Evolutionary conservation across 2,329 filamentous ascomycete genomes (phyloP).

Genomic region (Biscogniauxia sp.): DNA sequence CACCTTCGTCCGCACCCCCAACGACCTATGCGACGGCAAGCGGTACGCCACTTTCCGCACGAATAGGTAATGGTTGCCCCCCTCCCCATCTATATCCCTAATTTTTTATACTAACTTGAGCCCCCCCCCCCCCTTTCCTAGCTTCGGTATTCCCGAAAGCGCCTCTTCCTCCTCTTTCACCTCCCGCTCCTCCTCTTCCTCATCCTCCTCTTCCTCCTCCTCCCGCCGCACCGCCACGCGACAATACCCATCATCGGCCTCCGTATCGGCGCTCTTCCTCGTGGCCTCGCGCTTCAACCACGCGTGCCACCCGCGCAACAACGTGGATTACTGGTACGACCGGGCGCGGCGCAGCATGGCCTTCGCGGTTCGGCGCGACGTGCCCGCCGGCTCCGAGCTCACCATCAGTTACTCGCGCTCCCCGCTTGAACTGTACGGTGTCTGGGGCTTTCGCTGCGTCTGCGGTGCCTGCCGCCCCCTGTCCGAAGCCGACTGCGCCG

Average conservation of each 20-base stretch:
- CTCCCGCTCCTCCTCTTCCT: no score
- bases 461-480: slow-evolving; percentile 44
- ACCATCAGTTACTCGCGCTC: slow-evolving; percentile 48
- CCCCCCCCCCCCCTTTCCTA: no score
- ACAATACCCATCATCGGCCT: not conserved
- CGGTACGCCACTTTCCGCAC: slow-evolving; percentile 42
- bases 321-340: slow-evolving; percentile 45
- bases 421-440: slow-evolving; percentile 37
- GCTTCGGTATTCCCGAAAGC: no score
- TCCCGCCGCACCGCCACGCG: not conserved
- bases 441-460: slow-evolving; percentile 52
- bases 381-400: slow-evolving; percentile 47
- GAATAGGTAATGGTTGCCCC: slow-evolving; percentile 42
- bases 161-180: not conserved
- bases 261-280: slow-evolving; percentile 43
- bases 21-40: slow-evolving; percentile 18
- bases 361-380: slow-evolving; percentile 37
- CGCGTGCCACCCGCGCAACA: slow-evolving; percentile 45
- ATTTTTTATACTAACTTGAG: not conserved
- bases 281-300: slow-evolving; percentile 59
- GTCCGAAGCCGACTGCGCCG: slow-evolving; percentile 12
- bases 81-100: not conserved
- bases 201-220: not conserved
- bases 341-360: slow-evolving; percentile 34
- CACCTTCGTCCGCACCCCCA: slow-evolving; percentile 30